Evolutionary conservation across 1,284 basidiomycete species (phyloP), one percentile per base, ranked within the genome.

Genomic region (Moniliophthora roreri): DNA sequence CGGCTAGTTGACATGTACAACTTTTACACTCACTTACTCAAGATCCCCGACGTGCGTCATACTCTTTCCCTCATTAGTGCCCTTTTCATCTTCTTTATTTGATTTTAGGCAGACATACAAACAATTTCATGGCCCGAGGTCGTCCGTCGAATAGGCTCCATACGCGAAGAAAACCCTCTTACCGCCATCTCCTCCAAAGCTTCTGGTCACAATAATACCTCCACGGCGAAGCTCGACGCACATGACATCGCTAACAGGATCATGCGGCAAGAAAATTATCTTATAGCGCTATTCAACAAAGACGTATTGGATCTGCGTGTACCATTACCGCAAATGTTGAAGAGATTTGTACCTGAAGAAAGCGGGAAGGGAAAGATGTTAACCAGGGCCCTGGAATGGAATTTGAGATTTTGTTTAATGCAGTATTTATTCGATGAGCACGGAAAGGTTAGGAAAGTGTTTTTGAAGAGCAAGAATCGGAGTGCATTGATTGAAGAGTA

Each of bases 271-370:
- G 95, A 98, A 69, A 99, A 99, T 72, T 99, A 98, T 69, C 80
- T 99, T 48, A 97, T 98, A 55, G 95, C 96, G 0, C 72, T 99
- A 13, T 98, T 99, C 74, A 98, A 98, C 75, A 98, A 98, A 66
- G 94, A 97, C 61, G 71, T 98, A 3, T 77, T 99, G 42, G 91
- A 99, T 69, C 79, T 98, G 11, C 85, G 87, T 5, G 81, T 91
- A 1, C 95, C 95, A 0, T 62, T 95, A 16, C 93, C 92, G 0
- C 67, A 65, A 7, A 54, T 74, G 11, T 59, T 89, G 42, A 77
- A 80, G 58, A 74, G 71, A 8, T 76, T 85, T 40, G 67, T 85
- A 24, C 62, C 68, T 1, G 69, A 74, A 53, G 82, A 85, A 51
- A 73, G 81, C 36, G 81, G 82, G 13, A 85, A 87, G 62, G 87